Base-by-base conservation (phyloP, 306 rosid species). In the Corylus americana region DNA sequence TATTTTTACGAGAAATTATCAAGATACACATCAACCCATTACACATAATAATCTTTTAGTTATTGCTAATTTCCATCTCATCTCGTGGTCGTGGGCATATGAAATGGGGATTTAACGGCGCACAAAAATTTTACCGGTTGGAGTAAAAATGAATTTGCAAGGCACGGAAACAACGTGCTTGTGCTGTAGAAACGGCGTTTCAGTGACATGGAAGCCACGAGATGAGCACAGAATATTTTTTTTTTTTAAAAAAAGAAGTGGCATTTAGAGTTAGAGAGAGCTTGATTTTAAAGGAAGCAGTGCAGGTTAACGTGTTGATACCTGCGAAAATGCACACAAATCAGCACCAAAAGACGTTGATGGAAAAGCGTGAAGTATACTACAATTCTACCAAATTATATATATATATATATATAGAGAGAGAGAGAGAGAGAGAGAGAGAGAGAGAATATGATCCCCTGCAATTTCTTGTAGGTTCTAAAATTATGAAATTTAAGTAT, bases 321-420 rank as follows among this genome's bases (percentile, higher is more conserved):
- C 84, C 83, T 73, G 51, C 47, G 61, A 74, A 61, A 82, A 68
- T 67, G 79, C 67, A 81, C 74, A 73, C 44, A 79, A 75, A 69
- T 76, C 83, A 76, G 79, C 71, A 48, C 53, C 51, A 55, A 47
- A 61, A 45, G 51, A 11, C 17, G 37, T 49, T 67, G 73, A 74
- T 35, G 51, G 57, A 37, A 70, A 71, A 75, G 70, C 22, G 76
- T 39, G 78, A 20, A 53, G 63, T 62, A 64, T 39, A 73, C 22
- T 57, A 3, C 3, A 49, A 3, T 31, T 31, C 35, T 31, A 31
- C 35, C 2, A 31, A 31, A 31, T 42, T 39, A 0, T 4, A 4
- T 39, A 3, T 39, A 4, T 3, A 39, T 39, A 39, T 39, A 35
- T 35, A 35, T 35, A 35, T 35, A 22, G 22, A 22, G 22, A 22